Conservation (phyloP, 2,329 filamentous ascomycete species). For the Fonsecaea monophora region DNA sequence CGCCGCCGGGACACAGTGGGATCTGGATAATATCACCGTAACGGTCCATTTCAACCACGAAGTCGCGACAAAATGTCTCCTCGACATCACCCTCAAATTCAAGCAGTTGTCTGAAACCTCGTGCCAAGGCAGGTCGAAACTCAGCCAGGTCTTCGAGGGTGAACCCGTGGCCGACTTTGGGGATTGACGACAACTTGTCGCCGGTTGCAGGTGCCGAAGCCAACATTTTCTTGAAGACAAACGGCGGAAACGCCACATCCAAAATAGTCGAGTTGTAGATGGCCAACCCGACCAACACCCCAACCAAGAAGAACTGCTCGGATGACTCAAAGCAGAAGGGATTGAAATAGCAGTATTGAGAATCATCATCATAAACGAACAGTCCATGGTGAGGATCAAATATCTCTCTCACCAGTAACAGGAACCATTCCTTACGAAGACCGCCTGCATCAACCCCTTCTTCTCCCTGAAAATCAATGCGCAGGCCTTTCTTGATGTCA, state of each 20-base stretch:
- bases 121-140: slow-evolving; percentile 76
- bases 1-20: slow-evolving; percentile 76
- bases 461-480: slow-evolving; percentile 84
- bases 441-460: slow-evolving; percentile 92
- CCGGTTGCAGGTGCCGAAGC: slow-evolving; percentile 72
- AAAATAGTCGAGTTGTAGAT: slow-evolving; percentile 96
- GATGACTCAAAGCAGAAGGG: slow-evolving; percentile 87
- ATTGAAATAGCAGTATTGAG: slow-evolving; percentile 91
- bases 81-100: slow-evolving; percentile 87
- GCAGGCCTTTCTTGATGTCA: slow-evolving; percentile 87
- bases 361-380: slow-evolving; percentile 91
- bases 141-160: slow-evolving; percentile 83
- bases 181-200: slow-evolving; percentile 63
- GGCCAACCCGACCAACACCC: slow-evolving; percentile 83
- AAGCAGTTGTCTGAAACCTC: slow-evolving; percentile 75
- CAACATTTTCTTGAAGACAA: slow-evolving; percentile 86
- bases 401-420: slow-evolving; percentile 84
- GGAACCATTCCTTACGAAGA: slow-evolving; percentile 91
- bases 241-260: slow-evolving; percentile 84
- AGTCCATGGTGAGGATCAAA: slow-evolving; percentile 93
- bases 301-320: slow-evolving; percentile 89
- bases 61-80: slow-evolving; percentile 79
- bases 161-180: slow-evolving; percentile 68
- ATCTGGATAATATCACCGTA: slow-evolving; percentile 73
- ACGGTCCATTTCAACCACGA: slow-evolving; percentile 76